These are phyloP conservation scores for Dendrobium catenatum DNA, from an alignment of 106 monocot genomes.

Conservation along the genomic window DNA sequence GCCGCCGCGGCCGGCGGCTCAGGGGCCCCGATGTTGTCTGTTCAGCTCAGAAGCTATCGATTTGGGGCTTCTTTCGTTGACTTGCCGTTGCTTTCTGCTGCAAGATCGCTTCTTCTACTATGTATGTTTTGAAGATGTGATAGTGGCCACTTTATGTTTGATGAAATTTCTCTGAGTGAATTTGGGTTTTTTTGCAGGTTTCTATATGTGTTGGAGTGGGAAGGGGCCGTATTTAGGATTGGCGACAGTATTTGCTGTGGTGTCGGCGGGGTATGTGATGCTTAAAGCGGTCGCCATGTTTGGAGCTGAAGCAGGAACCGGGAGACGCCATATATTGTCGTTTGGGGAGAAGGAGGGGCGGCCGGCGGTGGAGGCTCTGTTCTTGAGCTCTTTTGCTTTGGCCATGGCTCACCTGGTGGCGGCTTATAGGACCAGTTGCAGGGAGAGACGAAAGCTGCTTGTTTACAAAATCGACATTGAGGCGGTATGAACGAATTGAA, in stretches of 20 bases:
- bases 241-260: conserved; percentile 29
- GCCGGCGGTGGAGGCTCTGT: conserved; percentile 27
- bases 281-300: conserved; percentile 43
- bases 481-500: conserved; percentile 29
- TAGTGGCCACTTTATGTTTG: not conserved
- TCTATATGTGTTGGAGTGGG: conserved; percentile 42
- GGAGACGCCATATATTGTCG: not conserved
- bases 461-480: conserved; percentile 66
- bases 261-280: conserved; percentile 39
- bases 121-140: conserved; percentile 24
- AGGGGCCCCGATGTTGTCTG: not conserved
- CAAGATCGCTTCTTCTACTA: conserved; percentile 50
- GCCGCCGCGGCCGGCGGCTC: conserved; percentile 7
- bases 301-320: conserved; percentile 9
- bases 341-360: conserved; percentile 5
- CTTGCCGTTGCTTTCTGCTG: conserved; percentile 43
- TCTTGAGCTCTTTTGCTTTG: conserved; percentile 39
- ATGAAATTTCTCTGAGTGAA: not conserved
- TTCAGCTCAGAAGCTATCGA: conserved; percentile 30
- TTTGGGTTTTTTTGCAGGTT: conserved; percentile 28
- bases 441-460: conserved; percentile 43
- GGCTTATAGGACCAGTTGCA: conserved; percentile 45
- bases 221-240: conserved; percentile 54
- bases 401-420: conserved; percentile 45
- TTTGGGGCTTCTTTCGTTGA: conserved; percentile 51